Conservation (phyloP, 2,329 filamentous ascomycete species). For the Colletotrichum orchidophilum region DNA sequence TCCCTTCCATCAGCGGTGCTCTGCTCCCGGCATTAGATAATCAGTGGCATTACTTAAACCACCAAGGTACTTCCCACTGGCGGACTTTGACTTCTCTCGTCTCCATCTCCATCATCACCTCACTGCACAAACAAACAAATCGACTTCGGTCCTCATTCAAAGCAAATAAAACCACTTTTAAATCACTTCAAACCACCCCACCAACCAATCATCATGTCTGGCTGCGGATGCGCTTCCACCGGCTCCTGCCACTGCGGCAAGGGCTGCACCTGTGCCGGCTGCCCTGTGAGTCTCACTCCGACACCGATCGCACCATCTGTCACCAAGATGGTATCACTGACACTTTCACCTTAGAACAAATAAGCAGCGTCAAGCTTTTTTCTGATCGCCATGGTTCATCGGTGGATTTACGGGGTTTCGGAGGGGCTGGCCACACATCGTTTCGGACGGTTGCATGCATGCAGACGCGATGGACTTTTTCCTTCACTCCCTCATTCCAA, state of each 20-base stretch:
- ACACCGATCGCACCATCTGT: neutral
- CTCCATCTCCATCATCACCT: slow-evolving; percentile 10
- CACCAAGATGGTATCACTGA: neutral
- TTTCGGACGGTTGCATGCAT: neutral
- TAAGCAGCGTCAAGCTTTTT: neutral
- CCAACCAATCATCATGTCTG: slow-evolving; percentile 48
- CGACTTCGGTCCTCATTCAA: neutral
- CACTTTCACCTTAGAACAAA: slow-evolving; percentile 8
- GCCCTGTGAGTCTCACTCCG: slow-evolving; percentile 50
- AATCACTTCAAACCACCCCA: neutral
- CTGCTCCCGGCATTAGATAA: slow-evolving; percentile 18
- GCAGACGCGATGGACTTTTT: neutral
- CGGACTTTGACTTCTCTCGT: neutral
- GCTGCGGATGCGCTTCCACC: slow-evolving; percentile 52
- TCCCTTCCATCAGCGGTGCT: neutral
- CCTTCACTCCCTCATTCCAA: neutral
- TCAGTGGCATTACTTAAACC: slow-evolving; percentile 19
- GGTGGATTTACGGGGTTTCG: neutral
- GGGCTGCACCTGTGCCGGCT: slow-evolving; percentile 52
- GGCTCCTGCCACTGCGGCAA: slow-evolving; percentile 54
- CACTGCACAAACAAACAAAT: neutral
- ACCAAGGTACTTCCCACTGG: neutral
- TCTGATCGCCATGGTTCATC: neutral
- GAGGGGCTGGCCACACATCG: neutral
- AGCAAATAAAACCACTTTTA: neutral